A percentile compares a stretch with the other conserved stretches of the same genome.
phyloP scores from a whole-genome alignment of 2,329 filamentous ascomycete genomes.

The Penicillium janthinellum region DNA sequence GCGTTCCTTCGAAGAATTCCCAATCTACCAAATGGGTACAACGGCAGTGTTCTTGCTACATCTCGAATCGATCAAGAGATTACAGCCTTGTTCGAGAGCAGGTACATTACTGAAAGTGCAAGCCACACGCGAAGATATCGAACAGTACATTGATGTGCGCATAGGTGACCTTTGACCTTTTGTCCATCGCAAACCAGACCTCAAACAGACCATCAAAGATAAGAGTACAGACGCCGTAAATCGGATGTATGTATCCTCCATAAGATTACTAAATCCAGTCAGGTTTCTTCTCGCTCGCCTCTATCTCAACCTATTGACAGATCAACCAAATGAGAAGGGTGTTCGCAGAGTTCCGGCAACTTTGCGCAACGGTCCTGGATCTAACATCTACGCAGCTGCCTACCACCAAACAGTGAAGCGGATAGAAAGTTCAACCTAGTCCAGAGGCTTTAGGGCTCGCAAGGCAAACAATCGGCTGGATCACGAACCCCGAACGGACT shows the following conservation, averaged over 20 bases:
- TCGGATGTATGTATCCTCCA: constrained; percentile 27
- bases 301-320: constrained; percentile 8
- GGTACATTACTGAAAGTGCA: constrained; percentile 31
- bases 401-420: constrained; percentile 49
- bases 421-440: constrained; percentile 42
- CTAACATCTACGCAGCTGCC: constrained; percentile 37
- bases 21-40: constrained; percentile 19
- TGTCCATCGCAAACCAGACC: constrained; percentile 9
- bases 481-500: constrained; percentile 41
- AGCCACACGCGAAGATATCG: constrained; percentile 36
- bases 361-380: not conserved
- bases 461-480: constrained; percentile 44
- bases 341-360: constrained; percentile 4
- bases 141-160: constrained; percentile 4
- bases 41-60: constrained; percentile 34
- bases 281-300: constrained; percentile 29
- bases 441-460: constrained; percentile 38
- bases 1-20: constrained; percentile 26
- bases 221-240: constrained; percentile 29
- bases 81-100: constrained; percentile 17
- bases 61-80: constrained; percentile 36
- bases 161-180: constrained; percentile 9
- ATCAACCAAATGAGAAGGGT: constrained; percentile 7
- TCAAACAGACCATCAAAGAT: constrained; percentile 26
- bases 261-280: no score